Percentiles rank a stretch among this genome's conserved stretches.
phyloP scores from a whole-genome alignment of 2,329 filamentous ascomycete species.

The Colletotrichum sp. region DNA sequence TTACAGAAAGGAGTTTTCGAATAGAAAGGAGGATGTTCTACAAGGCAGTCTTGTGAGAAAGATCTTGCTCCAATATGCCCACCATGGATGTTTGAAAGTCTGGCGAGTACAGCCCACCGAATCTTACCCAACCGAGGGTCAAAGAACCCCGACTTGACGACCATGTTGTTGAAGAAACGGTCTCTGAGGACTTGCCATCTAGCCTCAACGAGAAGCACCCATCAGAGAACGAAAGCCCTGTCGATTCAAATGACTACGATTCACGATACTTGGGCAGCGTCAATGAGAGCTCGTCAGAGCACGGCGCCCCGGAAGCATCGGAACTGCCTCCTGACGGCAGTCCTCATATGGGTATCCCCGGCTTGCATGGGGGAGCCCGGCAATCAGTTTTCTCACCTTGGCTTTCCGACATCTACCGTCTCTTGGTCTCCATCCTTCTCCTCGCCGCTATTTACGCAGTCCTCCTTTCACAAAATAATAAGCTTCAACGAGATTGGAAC shows the following conservation, averaged over 20 bases:
- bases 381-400: background rate
- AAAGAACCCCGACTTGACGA: background rate
- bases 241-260: background rate
- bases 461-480: background rate
- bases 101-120: background rate
- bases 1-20: background rate
- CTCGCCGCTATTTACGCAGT: background rate
- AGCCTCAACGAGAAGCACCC: background rate
- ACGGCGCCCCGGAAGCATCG: background rate
- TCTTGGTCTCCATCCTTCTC: background rate
- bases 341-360: background rate
- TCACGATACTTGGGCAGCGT: background rate
- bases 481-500: background rate
- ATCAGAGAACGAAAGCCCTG: background rate
- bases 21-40: no score
- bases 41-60: no score
- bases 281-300: background rate
- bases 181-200: background rate
- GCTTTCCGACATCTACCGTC: background rate
- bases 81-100: background rate
- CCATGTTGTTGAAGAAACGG: background rate
- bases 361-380: background rate
- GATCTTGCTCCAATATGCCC: background rate
- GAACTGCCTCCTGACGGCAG: fast-evolving
- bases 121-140: background rate